Evolutionary conservation across 2,329 filamentous ascomycete species (phyloP), one percentile per base, ranked within the genome.

Genomic region (Graphium sp.): DNA sequence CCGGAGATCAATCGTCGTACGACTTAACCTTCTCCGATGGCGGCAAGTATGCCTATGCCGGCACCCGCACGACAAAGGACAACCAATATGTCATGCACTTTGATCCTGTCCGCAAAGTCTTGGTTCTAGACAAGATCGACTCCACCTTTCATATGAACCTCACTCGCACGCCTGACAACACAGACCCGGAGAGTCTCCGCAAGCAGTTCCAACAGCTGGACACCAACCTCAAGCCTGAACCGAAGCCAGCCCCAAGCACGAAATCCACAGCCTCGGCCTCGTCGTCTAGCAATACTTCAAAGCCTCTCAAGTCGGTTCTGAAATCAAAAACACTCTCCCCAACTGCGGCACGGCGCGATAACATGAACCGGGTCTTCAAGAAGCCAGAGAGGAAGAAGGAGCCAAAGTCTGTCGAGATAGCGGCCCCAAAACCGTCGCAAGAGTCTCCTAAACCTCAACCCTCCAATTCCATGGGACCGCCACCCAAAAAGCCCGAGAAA

Each of bases 81-180:
- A 58, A 55, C 31, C 62, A 74, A 44, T 74, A 68, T 42, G 66
- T 74, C 21, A 63, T 92, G 29, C 66, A 87, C 33, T 89, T 87
- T 44, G 80, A 92, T 48, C 62, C 75, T 7, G 57, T 62, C 12
- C 72, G 70, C 29, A 72, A 87, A 43, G 75, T 66, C 32, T 89
- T 89, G 39, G 72, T 89, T 17, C 63, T 94, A 31, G 83, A 94
- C 54, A 73, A 72, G 29, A 59, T 94, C 31, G 71, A 82, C 45
- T 77, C 74, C n/a, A 74, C 74, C 22, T 78, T 92, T 52, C 75
- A 82, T 43, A 85, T 93, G 75, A 94, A 93, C 49, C 55, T 93
- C 30, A 72, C 68, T 29, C 70, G 65, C 31, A 72, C 72, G 10
- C 80, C 77, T 3, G 66, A 62, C 37, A 74, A 76, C 41, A 56